Percentiles rank a stretch among this genome's conserved stretches.
phyloP scores from a whole-genome alignment of 148 eudicot species.

The Spergularia marina region DNA sequence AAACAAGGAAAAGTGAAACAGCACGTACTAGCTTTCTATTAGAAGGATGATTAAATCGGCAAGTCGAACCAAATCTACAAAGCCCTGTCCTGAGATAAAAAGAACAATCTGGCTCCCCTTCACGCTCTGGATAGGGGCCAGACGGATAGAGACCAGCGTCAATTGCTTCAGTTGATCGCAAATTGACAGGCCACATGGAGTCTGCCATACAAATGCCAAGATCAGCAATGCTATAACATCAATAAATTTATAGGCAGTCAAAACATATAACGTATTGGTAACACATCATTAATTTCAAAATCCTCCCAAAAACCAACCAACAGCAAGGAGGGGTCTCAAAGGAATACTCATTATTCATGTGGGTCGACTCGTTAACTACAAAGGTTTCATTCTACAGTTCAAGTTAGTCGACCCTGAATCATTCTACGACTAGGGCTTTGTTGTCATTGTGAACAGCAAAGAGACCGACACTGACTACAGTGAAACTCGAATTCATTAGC shows the following conservation, averaged over 20 bases:
- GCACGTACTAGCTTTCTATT: constrained; percentile 79
- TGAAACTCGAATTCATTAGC: not conserved
- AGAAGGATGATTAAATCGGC: constrained; percentile 94
- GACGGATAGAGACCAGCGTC: constrained; percentile 72
- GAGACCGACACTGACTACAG: not conserved
- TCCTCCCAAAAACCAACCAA: not conserved
- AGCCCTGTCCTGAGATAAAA: constrained; percentile 93
- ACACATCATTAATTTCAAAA: not conserved
- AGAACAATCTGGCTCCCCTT: constrained; percentile 94
- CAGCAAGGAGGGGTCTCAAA: not conserved
- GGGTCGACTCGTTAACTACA: not conserved
- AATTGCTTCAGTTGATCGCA: constrained; percentile 62
- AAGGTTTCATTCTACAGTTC: not conserved
- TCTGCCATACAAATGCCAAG: constrained; percentile 37
- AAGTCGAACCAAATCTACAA: constrained; percentile 85
- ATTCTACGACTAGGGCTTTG: not conserved
- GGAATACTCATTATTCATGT: not conserved
- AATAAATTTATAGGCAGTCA: not conserved
- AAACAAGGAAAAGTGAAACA: not conserved
- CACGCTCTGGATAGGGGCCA: constrained; percentile 84
- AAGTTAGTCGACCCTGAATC: not conserved
- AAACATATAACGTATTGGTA: not conserved
- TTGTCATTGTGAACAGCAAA: not conserved
- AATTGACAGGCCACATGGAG: constrained; percentile 68
- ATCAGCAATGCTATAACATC: constrained; percentile 6